Evolutionary conservation across 129 eudicot genomes (phyloP).

Genomic region (Solidago caesia): DNA sequence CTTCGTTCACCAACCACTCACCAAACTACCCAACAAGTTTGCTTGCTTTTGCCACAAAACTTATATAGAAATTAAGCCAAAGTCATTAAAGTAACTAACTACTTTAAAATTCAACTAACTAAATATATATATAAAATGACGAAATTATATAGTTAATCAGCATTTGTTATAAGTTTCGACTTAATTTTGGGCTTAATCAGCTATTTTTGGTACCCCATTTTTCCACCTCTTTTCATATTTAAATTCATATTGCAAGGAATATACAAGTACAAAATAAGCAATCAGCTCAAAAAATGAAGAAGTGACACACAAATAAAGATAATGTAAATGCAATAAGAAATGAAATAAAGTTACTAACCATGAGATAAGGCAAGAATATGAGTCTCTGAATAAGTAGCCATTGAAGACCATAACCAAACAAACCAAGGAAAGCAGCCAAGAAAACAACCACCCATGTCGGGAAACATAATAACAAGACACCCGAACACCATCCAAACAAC

Average conservation of each 20-base stretch:
- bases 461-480: slow-evolving; percentile 38
- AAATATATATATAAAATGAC: slow-evolving; percentile 5
- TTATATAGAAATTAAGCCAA: background rate
- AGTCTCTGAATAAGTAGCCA: slow-evolving; percentile 53
- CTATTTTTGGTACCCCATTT: too few species aligned
- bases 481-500: slow-evolving; percentile 68
- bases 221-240: too few species aligned
- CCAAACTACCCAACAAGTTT: slow-evolving; percentile 37
- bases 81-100: background rate
- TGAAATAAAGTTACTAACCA: slow-evolving; percentile 40
- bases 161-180: too few species aligned
- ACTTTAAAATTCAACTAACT: slow-evolving; percentile 9
- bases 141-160: too few species aligned
- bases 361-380: slow-evolving; percentile 51
- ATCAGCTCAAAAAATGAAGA: background rate
- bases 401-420: slow-evolving; percentile 62
- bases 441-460: slow-evolving; percentile 52
- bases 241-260: too few species aligned
- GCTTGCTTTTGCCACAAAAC: slow-evolving; percentile 30
- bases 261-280: too few species aligned
- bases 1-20: slow-evolving; percentile 27
- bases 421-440: slow-evolving; percentile 55
- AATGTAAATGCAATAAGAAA: background rate
- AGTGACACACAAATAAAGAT: background rate
- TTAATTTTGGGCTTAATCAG: too few species aligned